Base-by-base conservation (phyloP, 2,329 filamentous ascomycete species). In the Diaporthe aspalathi region DNA sequence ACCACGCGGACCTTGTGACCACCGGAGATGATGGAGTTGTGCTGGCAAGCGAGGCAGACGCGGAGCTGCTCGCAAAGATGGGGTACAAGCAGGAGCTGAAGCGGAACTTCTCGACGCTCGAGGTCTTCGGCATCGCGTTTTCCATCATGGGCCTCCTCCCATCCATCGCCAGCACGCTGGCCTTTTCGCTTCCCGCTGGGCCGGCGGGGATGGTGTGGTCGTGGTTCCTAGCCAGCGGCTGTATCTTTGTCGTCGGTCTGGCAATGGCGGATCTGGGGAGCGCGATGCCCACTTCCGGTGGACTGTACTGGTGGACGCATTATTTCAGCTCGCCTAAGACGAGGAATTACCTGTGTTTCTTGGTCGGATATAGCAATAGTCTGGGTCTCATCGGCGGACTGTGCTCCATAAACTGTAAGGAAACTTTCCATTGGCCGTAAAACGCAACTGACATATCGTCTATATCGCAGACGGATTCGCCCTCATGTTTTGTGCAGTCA, bases 201-300 rank as follows among this genome's bases (percentile, higher is more conserved):
- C 88, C 88, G 1, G 87, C 84, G 3, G 89, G 88, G 5, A 88
- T 90, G 84, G 87, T 90, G 68, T 90, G 89, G 88, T 86, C 86
- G 2, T 90, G 88, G 88, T 86, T 90, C 72, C 77, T 86, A n/a
- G 88, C 88, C 14, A 87, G 85, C 68, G 81, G 80, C 29, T 87
- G 88, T 74, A 89, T 90, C 72, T 88, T 90, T 73, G 78, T 89
- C 40, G 88, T 91, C 66, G 87, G 88, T 3, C 80, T 90, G 53
- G 87, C 89, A 27, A 89, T 91, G 84, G 84, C 85, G 38, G 85
- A 87, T 77, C 78, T 87, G 71, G 84, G 84, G 24, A 85, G 83
- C 35, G 83, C 85, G 3, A 89, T 90, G 85, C 88, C 88, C 3
- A 90, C 88, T 4, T 84, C 83, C 43, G 88, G 89, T 12, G 88